These are phyloP conservation scores for Calocera viscosa DNA, from an alignment of 768 basidiomycete species.

Conservation along the genomic window DNA sequence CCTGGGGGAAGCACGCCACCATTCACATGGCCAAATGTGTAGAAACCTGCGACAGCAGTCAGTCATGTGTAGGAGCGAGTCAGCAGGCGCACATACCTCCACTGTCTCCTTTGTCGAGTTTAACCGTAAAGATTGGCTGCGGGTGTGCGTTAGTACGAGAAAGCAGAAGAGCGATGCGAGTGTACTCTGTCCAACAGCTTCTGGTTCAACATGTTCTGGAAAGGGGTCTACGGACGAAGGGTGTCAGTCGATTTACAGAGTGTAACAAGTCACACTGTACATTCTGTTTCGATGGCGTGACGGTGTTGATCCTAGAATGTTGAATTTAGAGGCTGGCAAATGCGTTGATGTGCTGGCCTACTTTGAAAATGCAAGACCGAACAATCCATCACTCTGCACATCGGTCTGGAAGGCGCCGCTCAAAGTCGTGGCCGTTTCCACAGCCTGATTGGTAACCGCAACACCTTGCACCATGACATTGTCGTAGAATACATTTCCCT, in stretches of 20 bases:
- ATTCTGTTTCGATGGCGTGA: slow-evolving; percentile 27
- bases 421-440: slow-evolving; percentile 30
- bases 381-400: slow-evolving; percentile 30
- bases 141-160: neutral
- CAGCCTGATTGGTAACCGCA: slow-evolving; percentile 28
- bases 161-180: neutral
- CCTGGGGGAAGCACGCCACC: slow-evolving; percentile 15
- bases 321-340: neutral
- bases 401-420: slow-evolving; percentile 27
- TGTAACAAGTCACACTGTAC: neutral
- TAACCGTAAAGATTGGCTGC: slow-evolving; percentile 20
- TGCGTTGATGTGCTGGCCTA: neutral
- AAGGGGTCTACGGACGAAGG: slow-evolving; percentile 23
- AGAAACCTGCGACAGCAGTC: slow-evolving; percentile 23
- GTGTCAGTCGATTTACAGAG: neutral
- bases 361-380: slow-evolving; percentile 30
- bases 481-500: slow-evolving; percentile 24
- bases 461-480: slow-evolving; percentile 18
- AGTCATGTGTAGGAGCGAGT: neutral
- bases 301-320: slow-evolving; percentile 26
- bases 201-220: slow-evolving; percentile 32
- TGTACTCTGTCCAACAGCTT: slow-evolving; percentile 16
- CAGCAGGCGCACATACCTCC: slow-evolving; percentile 13
- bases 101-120: slow-evolving; percentile 29
- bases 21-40: slow-evolving; percentile 33